Conservation (phyloP, 257 asterid species). For the Solanum sejunctum region DNA sequence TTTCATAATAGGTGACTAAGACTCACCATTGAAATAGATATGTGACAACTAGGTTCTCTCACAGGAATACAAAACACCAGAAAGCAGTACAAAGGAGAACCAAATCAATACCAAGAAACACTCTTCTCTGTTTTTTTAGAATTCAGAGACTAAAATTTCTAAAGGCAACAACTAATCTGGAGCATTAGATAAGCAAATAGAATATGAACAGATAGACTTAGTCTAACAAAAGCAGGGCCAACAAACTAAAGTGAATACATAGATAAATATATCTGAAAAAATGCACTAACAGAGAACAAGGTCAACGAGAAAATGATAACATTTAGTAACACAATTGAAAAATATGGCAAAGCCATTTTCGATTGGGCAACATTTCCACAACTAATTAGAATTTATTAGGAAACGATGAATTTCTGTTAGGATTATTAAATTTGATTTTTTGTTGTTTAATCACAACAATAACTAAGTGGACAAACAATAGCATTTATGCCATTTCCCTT, state of each 20-base stretch:
- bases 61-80: not conserved
- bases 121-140: no score
- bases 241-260: not conserved
- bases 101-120: not conserved
- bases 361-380: not conserved
- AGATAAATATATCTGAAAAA: not conserved
- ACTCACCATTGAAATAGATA: not conserved
- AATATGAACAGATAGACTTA: not conserved
- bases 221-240: not conserved
- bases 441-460: no score
- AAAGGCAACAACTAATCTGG: no score
- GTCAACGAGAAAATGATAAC: not conserved
- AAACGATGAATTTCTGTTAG: not conserved
- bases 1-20: not conserved
- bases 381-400: not conserved
- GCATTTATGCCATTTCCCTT: not conserved
- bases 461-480: not conserved
- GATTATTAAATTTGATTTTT: no score
- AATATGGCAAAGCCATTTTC: not conserved
- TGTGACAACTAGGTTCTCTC: not conserved
- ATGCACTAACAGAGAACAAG: not conserved
- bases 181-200: not conserved
- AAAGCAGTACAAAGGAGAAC: not conserved
- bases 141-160: not conserved
- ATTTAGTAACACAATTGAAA: not conserved